These are phyloP conservation scores for Annona squamosa DNA, from an alignment of 164 flowering plant genomes.

Conservation along the genomic window DNA sequence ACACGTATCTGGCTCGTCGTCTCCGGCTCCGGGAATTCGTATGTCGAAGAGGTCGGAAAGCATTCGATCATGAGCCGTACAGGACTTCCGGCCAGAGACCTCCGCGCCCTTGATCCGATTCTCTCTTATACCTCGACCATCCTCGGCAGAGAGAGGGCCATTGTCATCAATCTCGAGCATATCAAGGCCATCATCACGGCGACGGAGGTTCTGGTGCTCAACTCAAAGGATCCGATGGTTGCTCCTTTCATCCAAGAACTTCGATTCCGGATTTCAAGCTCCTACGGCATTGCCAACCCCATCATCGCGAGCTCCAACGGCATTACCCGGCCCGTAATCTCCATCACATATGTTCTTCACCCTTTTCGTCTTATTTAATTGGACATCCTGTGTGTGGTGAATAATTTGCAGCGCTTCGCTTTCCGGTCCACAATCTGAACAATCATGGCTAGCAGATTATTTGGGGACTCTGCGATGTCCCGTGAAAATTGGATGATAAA, in stretches of 20 bases:
- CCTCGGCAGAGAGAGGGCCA: constrained; percentile 35
- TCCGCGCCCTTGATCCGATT: constrained; percentile 31
- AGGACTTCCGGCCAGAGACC: constrained; percentile 30
- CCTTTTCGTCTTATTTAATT: no score
- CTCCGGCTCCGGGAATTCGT: constrained; percentile 24
- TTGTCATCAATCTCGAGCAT: constrained; percentile 37
- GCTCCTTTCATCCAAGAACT: constrained; percentile 33
- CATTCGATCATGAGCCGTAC: constrained; percentile 32
- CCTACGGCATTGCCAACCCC: not conserved
- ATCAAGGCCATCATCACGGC: constrained; percentile 39
- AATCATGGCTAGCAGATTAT: no score
- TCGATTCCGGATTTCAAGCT: constrained; percentile 20
- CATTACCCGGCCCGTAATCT: not conserved
- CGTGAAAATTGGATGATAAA: no score
- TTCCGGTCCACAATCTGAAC: no score
- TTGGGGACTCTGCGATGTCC: no score
- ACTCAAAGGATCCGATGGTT: constrained; percentile 28
- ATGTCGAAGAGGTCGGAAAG: constrained; percentile 30
- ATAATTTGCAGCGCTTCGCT: no score
- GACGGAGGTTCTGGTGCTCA: constrained; percentile 29
- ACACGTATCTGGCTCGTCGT: constrained; percentile 36
- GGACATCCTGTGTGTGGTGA: no score
- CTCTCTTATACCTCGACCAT: constrained; percentile 34
- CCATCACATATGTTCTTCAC: no score
- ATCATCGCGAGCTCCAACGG: constrained; percentile 11